Evolutionary conservation across 192 early-diverging fungal species (phyloP).

Genomic region (Linnemannia schmuckeri): DNA sequence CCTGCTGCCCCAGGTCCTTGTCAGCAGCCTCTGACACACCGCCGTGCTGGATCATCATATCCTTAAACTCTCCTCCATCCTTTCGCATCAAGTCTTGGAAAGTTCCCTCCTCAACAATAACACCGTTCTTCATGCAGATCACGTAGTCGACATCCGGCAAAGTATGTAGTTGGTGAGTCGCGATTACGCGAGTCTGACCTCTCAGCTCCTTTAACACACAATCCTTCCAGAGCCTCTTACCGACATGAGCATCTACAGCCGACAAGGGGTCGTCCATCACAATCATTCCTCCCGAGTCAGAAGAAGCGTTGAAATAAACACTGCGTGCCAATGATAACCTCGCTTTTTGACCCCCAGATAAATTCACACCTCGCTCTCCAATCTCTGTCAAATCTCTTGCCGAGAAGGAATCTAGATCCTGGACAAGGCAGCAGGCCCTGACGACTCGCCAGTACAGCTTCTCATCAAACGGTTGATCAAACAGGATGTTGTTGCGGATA

Average conservation of each 20-base stretch:
- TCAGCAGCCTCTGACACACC: slow-evolving; percentile 25
- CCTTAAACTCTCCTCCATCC: slow-evolving; percentile 64
- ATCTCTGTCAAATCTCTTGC: slow-evolving; percentile 22
- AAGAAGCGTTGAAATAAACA: slow-evolving; percentile 72
- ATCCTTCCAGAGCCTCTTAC: slow-evolving; percentile 49
- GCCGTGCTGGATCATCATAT: slow-evolving; percentile 68
- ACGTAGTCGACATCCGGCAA: slow-evolving; percentile 75
- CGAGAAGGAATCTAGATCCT: slow-evolving; percentile 59
- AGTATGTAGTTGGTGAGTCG: slow-evolving; percentile 83
- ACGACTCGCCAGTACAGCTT: slow-evolving; percentile 65
- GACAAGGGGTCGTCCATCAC: slow-evolving; percentile 89
- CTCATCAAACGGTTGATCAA: slow-evolving; percentile 64
- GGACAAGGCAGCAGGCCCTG: slow-evolving; percentile 64
- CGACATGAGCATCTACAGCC: slow-evolving; percentile 83
- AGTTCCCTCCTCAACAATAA: slow-evolving; percentile 72
- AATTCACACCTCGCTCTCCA: slow-evolving; percentile 85
- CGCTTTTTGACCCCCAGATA: slow-evolving; percentile 91
- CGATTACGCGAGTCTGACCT: slow-evolving; percentile 73
- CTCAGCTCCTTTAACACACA: slow-evolving; percentile 51
- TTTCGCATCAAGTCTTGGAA: slow-evolving; percentile 69
- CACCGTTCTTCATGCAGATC: slow-evolving; percentile 77
- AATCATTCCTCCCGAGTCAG: slow-evolving; percentile 55
- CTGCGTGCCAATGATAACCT: slow-evolving; percentile 87
- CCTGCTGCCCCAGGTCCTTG: not conserved
- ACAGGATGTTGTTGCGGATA: slow-evolving; percentile 79